Percentiles rank a stretch among this genome's conserved stretches.
phyloP scores from a whole-genome alignment of 441 rosid species.

The Erodium trifolium region DNA sequence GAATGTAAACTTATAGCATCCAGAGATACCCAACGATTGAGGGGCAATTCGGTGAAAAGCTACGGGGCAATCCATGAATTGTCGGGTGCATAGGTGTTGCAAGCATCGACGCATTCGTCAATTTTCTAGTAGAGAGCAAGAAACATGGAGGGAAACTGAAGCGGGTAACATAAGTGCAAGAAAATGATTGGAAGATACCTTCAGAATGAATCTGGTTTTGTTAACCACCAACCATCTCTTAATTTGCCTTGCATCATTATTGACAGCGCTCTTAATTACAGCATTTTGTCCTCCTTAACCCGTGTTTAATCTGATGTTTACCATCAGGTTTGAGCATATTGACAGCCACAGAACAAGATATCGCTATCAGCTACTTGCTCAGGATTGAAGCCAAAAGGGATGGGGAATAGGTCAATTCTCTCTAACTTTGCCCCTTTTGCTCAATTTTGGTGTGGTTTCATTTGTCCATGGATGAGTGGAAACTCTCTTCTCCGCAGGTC shows the following conservation, averaged over 20 bases:
- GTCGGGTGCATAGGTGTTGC: too few species aligned
- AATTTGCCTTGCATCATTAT: background rate
- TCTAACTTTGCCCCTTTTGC: constrained; percentile 9
- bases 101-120: too few species aligned
- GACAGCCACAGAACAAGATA: background rate
- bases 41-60: too few species aligned
- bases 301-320: constrained; percentile 12
- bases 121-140: too few species aligned
- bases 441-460: background rate
- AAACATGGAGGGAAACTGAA: too few species aligned
- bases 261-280: background rate
- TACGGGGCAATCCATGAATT: too few species aligned
- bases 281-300: constrained; percentile 7
- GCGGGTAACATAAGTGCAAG: too few species aligned
- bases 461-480: constrained; percentile 22
- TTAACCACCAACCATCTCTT: constrained; percentile 14
- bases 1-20: too few species aligned
- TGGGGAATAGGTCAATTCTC: background rate
- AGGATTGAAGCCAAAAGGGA: background rate
- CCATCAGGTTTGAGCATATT: constrained; percentile 12
- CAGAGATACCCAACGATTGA: too few species aligned
- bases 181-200: too few species aligned
- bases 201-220: too few species aligned
- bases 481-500: constrained; percentile 17
- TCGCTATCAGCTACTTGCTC: background rate